These are phyloP conservation scores for Aspergillus floridensis DNA, from an alignment of 2,329 filamentous ascomycete species.

Conservation along the genomic window DNA sequence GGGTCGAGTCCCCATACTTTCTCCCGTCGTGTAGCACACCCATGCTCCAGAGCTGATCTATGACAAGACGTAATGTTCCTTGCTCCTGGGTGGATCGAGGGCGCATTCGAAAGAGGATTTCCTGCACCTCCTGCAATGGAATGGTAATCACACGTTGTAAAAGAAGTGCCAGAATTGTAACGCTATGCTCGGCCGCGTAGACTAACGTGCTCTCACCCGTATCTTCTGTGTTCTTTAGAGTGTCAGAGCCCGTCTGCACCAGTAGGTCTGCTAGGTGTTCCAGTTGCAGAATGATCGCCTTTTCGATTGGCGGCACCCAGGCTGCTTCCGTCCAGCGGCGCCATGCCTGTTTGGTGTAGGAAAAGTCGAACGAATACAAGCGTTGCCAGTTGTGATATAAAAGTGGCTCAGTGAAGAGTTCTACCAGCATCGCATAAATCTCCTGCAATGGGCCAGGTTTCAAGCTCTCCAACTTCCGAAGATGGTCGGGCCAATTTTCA, in stretches of 20 bases:
- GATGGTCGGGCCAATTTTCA: background rate
- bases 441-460: background rate
- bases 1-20: no score
- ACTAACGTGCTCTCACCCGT: background rate
- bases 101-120: background rate
- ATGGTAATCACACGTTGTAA: background rate
- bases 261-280: no score
- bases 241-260: no score
- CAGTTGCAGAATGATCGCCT: no score
- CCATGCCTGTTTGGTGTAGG: no score
- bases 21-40: background rate
- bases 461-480: background rate
- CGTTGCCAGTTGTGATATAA: background rate
- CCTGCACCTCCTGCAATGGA: background rate
- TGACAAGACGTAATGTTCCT: background rate
- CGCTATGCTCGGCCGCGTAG: no score
- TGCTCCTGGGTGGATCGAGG: background rate
- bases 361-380: background rate
- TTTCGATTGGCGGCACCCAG: no score
- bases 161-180: background rate
- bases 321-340: background rate
- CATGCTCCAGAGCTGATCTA: background rate
- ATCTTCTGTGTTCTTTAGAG: no score
- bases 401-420: background rate
- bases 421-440: background rate